phyloP scores from a whole-genome alignment of 2,329 filamentous ascomycete species.

The Cladosporium velox region DNA sequence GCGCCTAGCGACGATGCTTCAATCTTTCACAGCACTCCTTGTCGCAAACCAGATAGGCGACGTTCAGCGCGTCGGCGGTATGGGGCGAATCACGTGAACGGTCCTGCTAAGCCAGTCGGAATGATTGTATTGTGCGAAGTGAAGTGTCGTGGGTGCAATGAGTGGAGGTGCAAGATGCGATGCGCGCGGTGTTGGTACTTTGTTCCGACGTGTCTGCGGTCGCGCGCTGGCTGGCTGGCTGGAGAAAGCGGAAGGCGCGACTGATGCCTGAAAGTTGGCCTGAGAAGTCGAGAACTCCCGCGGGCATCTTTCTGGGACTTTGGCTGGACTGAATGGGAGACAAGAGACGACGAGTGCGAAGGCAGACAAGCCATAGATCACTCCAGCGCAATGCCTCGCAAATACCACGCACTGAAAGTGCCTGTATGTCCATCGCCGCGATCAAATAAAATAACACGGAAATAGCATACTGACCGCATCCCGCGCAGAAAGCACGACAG shows the following conservation, averaged over 20 bases:
- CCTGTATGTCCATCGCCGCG: slow-evolving; percentile 21
- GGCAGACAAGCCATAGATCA: background rate
- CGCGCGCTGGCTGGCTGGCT: background rate
- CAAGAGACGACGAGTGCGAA: slow-evolving; percentile 5
- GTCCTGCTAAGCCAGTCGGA: background rate
- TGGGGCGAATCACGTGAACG: background rate
- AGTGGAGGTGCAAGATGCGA: background rate
- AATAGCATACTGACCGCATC: background rate
- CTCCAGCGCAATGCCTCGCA: slow-evolving; percentile 37
- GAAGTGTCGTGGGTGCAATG: background rate
- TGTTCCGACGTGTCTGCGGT: slow-evolving; percentile 10
- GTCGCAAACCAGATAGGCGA: slow-evolving; percentile 18
- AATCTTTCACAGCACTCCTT: slow-evolving; percentile 6
- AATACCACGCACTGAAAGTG: slow-evolving; percentile 66
- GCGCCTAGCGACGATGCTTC: background rate
- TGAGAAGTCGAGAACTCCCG: background rate
- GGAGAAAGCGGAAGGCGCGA: background rate
- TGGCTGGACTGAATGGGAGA: background rate
- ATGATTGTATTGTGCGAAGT: background rate
- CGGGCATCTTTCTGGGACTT: slow-evolving; percentile 7
- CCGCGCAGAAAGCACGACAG: slow-evolving; percentile 78
- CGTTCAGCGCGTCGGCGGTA: background rate
- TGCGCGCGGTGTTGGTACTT: slow-evolving; percentile 8
- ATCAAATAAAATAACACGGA: slow-evolving; percentile 13
- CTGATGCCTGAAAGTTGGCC: background rate